Base-by-base conservation (phyloP, 768 basidiomycete species). In the Auriscalpium vulgare region DNA sequence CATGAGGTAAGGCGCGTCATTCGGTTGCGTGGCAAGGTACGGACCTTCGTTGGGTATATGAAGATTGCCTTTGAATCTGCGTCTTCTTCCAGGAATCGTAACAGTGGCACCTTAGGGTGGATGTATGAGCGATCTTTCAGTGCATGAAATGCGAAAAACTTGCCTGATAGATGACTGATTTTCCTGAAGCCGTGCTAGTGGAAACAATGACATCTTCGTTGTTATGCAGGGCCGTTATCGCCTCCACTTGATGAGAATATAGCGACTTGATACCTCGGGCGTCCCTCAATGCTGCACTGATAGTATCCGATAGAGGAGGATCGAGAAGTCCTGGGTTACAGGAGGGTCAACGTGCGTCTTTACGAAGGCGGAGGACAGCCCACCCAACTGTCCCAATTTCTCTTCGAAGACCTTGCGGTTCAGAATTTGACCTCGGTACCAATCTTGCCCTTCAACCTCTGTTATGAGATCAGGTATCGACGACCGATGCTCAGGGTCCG, bases 101-200 rank as follows among this genome's bases (percentile, higher is more conserved):
- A 68, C 6, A 91, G 65, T 0, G 92, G 91, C 19, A 92, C 78
- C 87, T 91, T 52, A 47, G 11, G 5, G 10, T 47, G 8, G 48
- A 45, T 3, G 9, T 51, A 23, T 51, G 37, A 29, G 2, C 36
- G 44, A 3, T 7, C 47, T 37, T 29, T 14, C 43, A 34, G 19
- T 29, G 16, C 50, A 47, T 47, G 14, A n/a, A 10, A 45, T 14
- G 14, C 43, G 29, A 19, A n/a, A 5, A 19, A 51, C 63, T 36
- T 56, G 85, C 89, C 74, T 92, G 90, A 67, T 91, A 93, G 45
- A 92, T 90, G 13, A 91, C 72, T 69, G 88, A 91, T 72, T 92
- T 93, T 3, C 91, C 91, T 4, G 90, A 92, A 8, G 92, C 91
- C 8, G 93, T 95, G 59, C 85, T 87, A 0, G 92, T 95, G 5